Evolutionary conservation across 805 yeast genomes (phyloP).

Genomic region (Kluyveromyces nonfermentans): DNA sequence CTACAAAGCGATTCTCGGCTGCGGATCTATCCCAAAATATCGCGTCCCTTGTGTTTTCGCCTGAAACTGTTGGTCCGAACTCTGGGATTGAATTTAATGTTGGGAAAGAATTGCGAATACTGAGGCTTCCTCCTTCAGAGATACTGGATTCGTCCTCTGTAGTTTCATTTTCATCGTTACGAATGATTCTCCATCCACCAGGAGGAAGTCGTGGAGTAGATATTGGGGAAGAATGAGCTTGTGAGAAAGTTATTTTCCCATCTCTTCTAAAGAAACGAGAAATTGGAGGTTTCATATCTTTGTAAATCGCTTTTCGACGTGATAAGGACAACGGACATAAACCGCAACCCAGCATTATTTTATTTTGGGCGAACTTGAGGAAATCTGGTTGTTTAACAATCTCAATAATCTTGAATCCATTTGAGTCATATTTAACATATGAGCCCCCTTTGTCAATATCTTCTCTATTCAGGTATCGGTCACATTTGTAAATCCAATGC

Average conservation of each 20-base stretch:
- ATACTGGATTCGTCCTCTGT: constrained; percentile 2
- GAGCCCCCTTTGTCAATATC: constrained; percentile 26
- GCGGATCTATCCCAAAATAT: constrained; percentile 29
- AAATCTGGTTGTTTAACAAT: constrained; percentile 33
- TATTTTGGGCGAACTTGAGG: constrained; percentile 32
- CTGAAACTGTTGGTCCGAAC: neutral
- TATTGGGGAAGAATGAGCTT: constrained; percentile 6
- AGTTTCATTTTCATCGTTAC: constrained; percentile 13
- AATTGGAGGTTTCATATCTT: constrained; percentile 27
- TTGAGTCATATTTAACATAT: constrained; percentile 50
- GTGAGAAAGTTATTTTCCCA: constrained; percentile 22
- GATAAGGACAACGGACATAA: constrained; percentile 21
- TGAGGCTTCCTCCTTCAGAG: neutral
- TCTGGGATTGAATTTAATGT: constrained; percentile 2
- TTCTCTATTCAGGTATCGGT: constrained; percentile 26
- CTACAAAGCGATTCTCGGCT: constrained; percentile 7
- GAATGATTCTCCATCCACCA: constrained; percentile 28
- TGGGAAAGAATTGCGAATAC: constrained; percentile 1
- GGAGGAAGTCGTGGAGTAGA: constrained; percentile 27
- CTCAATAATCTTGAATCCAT: constrained; percentile 49
- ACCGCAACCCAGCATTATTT: constrained; percentile 32
- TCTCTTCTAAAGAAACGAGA: constrained; percentile 26
- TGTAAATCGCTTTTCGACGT: constrained; percentile 22
- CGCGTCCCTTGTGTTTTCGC: constrained; percentile 13
- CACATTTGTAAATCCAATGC: constrained; percentile 62